Conservation (phyloP, 257 asterid species). For the Forsythia suspensa region DNA sequence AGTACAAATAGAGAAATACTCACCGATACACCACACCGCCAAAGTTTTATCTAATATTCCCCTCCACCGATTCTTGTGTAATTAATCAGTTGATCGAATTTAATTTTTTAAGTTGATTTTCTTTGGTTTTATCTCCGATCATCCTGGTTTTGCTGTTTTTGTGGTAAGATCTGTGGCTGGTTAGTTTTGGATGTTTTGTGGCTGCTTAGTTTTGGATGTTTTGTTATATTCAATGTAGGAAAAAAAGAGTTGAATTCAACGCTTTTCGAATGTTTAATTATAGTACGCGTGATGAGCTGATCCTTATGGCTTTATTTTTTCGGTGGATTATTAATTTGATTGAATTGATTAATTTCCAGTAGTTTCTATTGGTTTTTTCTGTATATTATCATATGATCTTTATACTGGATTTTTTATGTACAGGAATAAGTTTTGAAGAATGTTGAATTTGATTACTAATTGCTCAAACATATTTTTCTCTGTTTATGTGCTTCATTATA, state of each 20-base stretch:
- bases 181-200: neutral
- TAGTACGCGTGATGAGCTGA: neutral
- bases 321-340: neutral
- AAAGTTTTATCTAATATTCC: neutral
- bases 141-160: conserved; percentile 4
- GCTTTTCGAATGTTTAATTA: conserved; percentile 35
- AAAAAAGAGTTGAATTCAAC: neutral
- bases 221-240: neutral
- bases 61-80: neutral
- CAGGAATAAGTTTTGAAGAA: neutral
- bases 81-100: neutral
- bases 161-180: conserved; percentile 19
- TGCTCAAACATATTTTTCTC: neutral
- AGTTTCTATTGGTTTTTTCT: neutral
- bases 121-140: conserved; percentile 9
- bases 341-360: neutral
- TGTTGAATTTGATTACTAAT: neutral
- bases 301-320: neutral
- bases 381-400: neutral
- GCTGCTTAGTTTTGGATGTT: neutral
- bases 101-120: neutral
- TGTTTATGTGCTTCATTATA: neutral
- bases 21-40: neutral
- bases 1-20: neutral
- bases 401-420: neutral